Conservation (phyloP, 192 early-diverging fungal species). For the Coemansia sp. region DNA sequence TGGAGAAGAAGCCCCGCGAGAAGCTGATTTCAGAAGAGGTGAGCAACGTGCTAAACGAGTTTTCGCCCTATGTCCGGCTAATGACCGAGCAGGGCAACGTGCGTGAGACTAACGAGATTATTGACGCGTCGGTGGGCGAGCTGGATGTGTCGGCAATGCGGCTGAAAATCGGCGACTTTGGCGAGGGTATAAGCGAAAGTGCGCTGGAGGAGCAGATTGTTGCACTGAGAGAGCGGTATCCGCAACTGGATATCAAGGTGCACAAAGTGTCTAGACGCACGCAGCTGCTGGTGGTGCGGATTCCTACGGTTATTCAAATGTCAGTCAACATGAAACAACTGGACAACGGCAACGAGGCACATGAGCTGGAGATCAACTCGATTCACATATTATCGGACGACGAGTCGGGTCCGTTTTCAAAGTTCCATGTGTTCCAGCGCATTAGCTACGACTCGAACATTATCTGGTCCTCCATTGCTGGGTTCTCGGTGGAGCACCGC, state of each 20-base stretch:
- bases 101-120: slow-evolving; percentile 21
- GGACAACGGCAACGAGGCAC: slow-evolving; percentile 11
- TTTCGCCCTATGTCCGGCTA: slow-evolving; percentile 40
- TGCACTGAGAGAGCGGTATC: slow-evolving; percentile 25
- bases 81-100: slow-evolving; percentile 41
- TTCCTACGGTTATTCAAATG: slow-evolving; percentile 47
- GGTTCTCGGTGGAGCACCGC: slow-evolving; percentile 49
- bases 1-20: slow-evolving; percentile 50
- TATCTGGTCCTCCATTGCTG: slow-evolving; percentile 48
- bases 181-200: slow-evolving; percentile 28
- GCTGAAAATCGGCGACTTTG: slow-evolving; percentile 45
- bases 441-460: slow-evolving; percentile 48
- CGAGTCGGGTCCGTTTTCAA: slow-evolving; percentile 35
- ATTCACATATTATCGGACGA: slow-evolving; percentile 39
- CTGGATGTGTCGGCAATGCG: slow-evolving; percentile 50
- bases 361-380: slow-evolving; percentile 32
- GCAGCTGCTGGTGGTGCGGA: slow-evolving; percentile 35
- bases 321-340: slow-evolving; percentile 39
- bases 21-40: slow-evolving; percentile 46
- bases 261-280: slow-evolving; percentile 30
- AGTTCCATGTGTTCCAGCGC: slow-evolving; percentile 43
- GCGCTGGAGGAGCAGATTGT: slow-evolving; percentile 31
- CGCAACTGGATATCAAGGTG: slow-evolving; percentile 22
- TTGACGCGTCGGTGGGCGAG: slow-evolving; percentile 37
- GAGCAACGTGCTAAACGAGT: slow-evolving; percentile 27